A percentile compares a stretch with the other conserved stretches of the same genome.
Conservation (phyloP, 1,284 basidiomycete genomes). For the Ustilago hordei region DNA sequence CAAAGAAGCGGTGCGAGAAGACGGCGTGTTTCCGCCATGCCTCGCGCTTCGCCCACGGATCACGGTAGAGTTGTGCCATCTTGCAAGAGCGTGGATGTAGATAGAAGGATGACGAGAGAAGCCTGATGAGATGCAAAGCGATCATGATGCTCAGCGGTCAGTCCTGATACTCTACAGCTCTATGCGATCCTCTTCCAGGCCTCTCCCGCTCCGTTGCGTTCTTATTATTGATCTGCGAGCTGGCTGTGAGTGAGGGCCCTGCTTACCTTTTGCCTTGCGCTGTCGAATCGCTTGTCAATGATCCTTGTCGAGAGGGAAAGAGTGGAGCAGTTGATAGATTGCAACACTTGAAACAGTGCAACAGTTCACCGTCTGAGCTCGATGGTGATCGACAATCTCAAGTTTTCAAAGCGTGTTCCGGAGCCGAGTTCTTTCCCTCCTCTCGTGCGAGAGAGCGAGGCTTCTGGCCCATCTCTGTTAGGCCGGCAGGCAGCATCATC, state of each 20-base stretch:
- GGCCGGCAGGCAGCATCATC: neutral
- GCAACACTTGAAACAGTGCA: too few relatives aligned
- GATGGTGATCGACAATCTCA: neutral
- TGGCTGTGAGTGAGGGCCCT: neutral
- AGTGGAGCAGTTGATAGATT: neutral
- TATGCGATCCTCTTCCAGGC: neutral
- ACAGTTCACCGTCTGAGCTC: conserved; percentile 2
- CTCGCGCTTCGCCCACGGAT: conserved; percentile 69
- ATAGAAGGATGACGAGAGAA: neutral
- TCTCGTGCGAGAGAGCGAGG: neutral
- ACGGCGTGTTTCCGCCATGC: conserved; percentile 69
- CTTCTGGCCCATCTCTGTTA: neutral
- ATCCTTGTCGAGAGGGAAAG: neutral
- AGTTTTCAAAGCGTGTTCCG: neutral
- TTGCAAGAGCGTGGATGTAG: neutral
- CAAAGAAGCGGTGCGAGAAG: conserved; percentile 65
- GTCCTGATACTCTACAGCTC: neutral
- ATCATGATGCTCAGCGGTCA: neutral
- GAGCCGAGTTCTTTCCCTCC: neutral
- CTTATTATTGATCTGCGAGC: neutral
- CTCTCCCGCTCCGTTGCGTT: neutral
- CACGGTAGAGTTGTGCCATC: conserved; percentile 64
- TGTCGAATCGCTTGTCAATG: neutral
- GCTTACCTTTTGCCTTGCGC: neutral
- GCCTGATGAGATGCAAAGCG: neutral